phyloP scores from a whole-genome alignment of 108 stramenopile genomes.

The Skeletonema menzelii region DNA sequence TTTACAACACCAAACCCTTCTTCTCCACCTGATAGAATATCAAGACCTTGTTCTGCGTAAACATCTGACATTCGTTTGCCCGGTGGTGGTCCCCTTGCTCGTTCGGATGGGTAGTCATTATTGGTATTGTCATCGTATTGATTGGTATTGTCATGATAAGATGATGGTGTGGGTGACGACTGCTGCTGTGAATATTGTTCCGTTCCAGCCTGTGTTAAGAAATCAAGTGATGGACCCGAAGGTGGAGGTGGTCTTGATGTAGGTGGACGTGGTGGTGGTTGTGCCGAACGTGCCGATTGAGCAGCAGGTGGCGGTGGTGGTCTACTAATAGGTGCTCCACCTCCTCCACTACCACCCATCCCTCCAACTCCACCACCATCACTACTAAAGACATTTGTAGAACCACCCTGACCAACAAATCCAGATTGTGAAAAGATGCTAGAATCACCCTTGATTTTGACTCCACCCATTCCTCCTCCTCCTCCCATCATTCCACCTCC shows the following conservation, averaged over 20 bases:
- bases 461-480: neutral
- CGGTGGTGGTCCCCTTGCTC: neutral
- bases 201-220: neutral
- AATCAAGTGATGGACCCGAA: neutral
- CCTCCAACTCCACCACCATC: neutral
- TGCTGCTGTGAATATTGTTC: neutral
- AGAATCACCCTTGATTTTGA: neutral
- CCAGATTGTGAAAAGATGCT: neutral
- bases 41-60: neutral
- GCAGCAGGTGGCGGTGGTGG: neutral
- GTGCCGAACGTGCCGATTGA: neutral
- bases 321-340: neutral
- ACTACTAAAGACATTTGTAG: neutral
- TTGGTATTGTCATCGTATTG: neutral
- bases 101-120: too few relatives aligned
- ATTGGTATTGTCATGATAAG: neutral
- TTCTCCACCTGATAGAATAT: neutral
- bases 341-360: neutral
- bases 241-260: neutral
- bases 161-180: neutral
- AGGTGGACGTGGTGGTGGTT: constrained; percentile 3
- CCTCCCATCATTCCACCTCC: neutral
- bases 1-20: neutral
- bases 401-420: constrained; percentile 1
- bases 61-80: neutral